Conservation (phyloP, 495 filamentous ascomycete genomes). For the Glonium stellatum region DNA sequence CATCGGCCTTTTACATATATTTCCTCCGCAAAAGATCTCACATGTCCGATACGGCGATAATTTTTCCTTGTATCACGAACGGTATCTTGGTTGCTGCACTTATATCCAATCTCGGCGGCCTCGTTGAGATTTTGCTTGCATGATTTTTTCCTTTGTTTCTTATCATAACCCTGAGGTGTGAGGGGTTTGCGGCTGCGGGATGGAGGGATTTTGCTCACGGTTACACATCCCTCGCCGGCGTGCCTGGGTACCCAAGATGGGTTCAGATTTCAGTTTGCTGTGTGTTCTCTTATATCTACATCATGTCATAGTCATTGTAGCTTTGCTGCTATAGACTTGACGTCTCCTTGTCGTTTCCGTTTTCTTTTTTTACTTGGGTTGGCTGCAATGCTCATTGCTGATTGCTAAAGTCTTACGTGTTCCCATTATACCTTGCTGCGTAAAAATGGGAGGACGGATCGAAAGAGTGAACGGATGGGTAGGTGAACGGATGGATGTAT, state of each 20-base stretch:
- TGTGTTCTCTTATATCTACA: neutral
- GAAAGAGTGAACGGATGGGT: no score
- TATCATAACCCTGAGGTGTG: neutral
- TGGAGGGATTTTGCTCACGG: neutral
- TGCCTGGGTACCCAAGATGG: neutral
- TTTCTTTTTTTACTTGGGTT: neutral
- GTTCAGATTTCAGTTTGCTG: neutral
- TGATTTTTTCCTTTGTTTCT: neutral
- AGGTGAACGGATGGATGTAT: neutral
- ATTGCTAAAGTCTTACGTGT: neutral
- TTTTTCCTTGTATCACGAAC: constrained; percentile 6
- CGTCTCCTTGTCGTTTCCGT: neutral
- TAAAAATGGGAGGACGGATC: neutral
- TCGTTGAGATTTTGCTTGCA: neutral
- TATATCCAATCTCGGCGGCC: neutral
- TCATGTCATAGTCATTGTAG: neutral
- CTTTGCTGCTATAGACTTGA: neutral
- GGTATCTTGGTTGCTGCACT: neutral
- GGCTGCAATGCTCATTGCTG: no score
- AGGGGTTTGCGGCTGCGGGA: neutral
- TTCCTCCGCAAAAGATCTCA: constrained; percentile 2
- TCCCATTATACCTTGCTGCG: neutral
- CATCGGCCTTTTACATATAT: constrained; percentile 1
- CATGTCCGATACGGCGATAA: constrained; percentile 1
- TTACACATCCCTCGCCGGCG: neutral